Percentiles rank a stretch among this genome's conserved stretches.
These are phyloP conservation scores for Mucor mucedo DNA, from an alignment of 371 early-diverging fungal genomes.

Conservation along the genomic window DNA sequence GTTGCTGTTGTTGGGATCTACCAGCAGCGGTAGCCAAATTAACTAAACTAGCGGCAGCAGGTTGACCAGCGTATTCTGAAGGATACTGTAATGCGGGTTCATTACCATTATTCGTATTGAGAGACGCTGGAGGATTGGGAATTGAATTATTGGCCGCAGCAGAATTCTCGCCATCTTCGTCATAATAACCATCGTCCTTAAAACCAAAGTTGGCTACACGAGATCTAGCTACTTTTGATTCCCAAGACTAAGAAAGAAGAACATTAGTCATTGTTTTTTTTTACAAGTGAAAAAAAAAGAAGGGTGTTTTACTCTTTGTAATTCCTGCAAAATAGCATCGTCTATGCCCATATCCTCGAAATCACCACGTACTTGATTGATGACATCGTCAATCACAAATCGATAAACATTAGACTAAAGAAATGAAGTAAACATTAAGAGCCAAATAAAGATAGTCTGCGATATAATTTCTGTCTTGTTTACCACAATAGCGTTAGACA, in stretches of 20 bases:
- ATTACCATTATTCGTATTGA: not conserved
- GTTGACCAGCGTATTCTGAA: conserved; percentile 6
- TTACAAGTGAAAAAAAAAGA: not conserved
- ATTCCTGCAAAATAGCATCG: conserved; percentile 83
- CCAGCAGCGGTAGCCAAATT: conserved; percentile 19
- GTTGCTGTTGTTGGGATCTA: conserved; percentile 6
- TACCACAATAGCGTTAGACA: conserved; percentile 58
- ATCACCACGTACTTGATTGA: conserved; percentile 84
- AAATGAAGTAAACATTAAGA: not conserved
- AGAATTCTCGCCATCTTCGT: conserved; percentile 27
- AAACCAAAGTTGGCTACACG: conserved; percentile 77
- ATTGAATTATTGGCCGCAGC: not conserved
- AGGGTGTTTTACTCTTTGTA: conserved; percentile 71
- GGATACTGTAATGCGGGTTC: conserved; percentile 9
- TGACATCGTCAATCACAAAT: conserved; percentile 93
- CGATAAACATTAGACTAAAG: conserved; percentile 78
- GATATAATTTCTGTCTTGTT: not conserved
- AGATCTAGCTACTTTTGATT: conserved; percentile 78
- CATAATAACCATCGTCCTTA: conserved; percentile 55
- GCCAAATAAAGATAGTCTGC: too few species aligned
- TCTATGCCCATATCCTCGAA: conserved; percentile 93
- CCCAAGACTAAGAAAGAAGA: conserved; percentile 72
- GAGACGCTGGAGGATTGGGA: not conserved
- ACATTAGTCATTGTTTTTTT: not conserved
- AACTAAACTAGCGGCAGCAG: conserved; percentile 30